Evolutionary conservation across 768 basidiomycete species (phyloP), one percentile per base, ranked within the genome.

Genomic region (Lyophyllum atratum): DNA sequence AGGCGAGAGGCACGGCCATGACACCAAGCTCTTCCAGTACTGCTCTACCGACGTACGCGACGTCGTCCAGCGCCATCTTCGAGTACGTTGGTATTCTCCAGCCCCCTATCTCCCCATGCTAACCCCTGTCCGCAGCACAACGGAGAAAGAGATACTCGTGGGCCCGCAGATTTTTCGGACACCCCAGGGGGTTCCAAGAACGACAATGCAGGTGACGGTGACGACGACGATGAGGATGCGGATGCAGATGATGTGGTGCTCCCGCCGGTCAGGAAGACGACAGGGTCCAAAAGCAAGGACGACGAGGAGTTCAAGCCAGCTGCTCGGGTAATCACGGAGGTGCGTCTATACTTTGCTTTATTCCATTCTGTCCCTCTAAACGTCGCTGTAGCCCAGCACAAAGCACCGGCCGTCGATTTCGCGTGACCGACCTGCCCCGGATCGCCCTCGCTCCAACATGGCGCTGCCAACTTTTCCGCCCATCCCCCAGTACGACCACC

Each of bases 11-110:
- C 58, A 62, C 61, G 58, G 61, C 17, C 88, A 89, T 66, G 82
- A 86, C 64, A 69, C 83, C 62, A 89, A 88, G 69, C 78, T 88
- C n/a, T 86, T 85, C 69, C 85, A 89, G 65, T 89, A 89, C 61
- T 84, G 82, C 68, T 89, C 88, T 4, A 66, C 62, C 15, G 84
- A 87, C 65, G 78, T 83, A 56, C 75, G 81, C 55, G 75, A 78
- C 57, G 82, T 88, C 55, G 80, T 89, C 22, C 77, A 85, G 60
- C 80, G 85, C 50, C 86, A 88, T 67, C 61, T 83, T 39, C 73
- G 80, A 29, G 75, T 77, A 58, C 37, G 72, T 65, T 22, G 26
- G 29, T 9, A 9, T 17, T n/a, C 4, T 26, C 19, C 24, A 6
- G 24, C 21, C 17, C 8, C 15, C 31, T n/a, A 22, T 33, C 22